phyloP scores from a whole-genome alignment of 192 early-diverging fungal genomes.

The Coemansia umbellata region DNA sequence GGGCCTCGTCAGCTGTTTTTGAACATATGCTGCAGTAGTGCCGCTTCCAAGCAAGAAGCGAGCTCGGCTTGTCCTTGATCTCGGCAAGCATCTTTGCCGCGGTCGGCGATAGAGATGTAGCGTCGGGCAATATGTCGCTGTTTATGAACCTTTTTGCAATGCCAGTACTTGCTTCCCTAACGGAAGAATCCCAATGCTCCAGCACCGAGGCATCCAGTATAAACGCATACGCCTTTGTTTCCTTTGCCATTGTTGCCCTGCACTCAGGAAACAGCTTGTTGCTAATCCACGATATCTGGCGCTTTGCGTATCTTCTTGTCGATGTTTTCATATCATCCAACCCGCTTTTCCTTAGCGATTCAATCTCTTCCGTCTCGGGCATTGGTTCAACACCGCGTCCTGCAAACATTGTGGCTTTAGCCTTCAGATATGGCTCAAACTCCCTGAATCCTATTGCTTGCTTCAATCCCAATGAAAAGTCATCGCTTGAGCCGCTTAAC shows the following conservation, averaged over 20 bases:
- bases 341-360: conserved; percentile 51
- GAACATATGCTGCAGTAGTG: conserved; percentile 69
- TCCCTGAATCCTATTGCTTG: conserved; percentile 80
- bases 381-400: background rate
- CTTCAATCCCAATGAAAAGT: conserved; percentile 16
- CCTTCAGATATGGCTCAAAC: conserved; percentile 68
- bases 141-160: conserved; percentile 49
- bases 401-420: background rate
- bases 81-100: conserved; percentile 30
- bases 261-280: conserved; percentile 49
- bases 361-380: conserved; percentile 1
- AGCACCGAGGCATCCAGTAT: conserved; percentile 68
- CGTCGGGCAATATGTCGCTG: conserved; percentile 9
- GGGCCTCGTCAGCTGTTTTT: conserved; percentile 29
- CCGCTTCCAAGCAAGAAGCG: conserved; percentile 58
- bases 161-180: conserved; percentile 52
- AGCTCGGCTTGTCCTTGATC: conserved; percentile 19
- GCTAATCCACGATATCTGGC: conserved; percentile 48
- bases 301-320: conserved; percentile 85
- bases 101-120: conserved; percentile 9
- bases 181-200: conserved; percentile 54
- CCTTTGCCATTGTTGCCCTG: conserved; percentile 23
- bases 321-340: conserved; percentile 80
- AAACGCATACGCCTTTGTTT: conserved; percentile 48
- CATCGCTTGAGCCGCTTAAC: background rate